phyloP scores from a whole-genome alignment of 768 basidiomycete species.

The Xerocomus brunneocitrinus region DNA sequence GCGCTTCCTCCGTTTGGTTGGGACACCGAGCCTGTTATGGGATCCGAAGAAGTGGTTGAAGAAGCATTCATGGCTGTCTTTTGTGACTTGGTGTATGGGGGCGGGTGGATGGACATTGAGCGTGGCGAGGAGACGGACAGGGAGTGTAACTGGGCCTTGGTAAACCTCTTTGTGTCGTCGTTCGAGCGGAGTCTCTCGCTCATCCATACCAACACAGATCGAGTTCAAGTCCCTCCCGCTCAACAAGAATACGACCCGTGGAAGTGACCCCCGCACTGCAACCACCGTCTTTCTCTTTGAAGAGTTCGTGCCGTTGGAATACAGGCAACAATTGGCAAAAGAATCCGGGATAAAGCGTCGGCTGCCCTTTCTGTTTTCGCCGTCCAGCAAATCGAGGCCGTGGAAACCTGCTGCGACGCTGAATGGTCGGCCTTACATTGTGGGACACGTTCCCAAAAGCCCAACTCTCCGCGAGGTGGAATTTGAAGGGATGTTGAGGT shows the following conservation, averaged over 20 bases:
- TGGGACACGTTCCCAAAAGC: slow-evolving; percentile 53
- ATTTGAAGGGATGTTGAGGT: slow-evolving; percentile 71
- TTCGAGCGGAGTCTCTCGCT: background rate
- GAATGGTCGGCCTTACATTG: slow-evolving; percentile 71
- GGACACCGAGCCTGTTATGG: slow-evolving; percentile 84
- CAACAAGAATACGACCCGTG: slow-evolving; percentile 14
- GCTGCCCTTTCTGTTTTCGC: slow-evolving; percentile 64
- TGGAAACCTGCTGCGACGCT: slow-evolving; percentile 84
- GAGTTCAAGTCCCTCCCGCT: slow-evolving; percentile 80
- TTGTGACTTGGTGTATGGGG: slow-evolving; percentile 75
- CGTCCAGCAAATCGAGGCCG: slow-evolving; percentile 42
- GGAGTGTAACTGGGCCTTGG: slow-evolving; percentile 91
- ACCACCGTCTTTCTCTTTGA: slow-evolving; percentile 80
- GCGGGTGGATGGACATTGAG: slow-evolving; percentile 81
- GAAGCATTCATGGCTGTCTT: slow-evolving; percentile 88
- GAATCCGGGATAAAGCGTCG: slow-evolving; percentile 52
- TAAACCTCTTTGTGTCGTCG: slow-evolving; percentile 35
- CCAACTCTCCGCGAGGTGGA: slow-evolving; percentile 62
- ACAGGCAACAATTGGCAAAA: slow-evolving; percentile 66
- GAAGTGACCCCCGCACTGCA: slow-evolving; percentile 65
- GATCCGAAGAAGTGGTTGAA: slow-evolving; percentile 78
- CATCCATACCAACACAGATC: slow-evolving; percentile 48
- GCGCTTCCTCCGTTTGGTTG: slow-evolving; percentile 82
- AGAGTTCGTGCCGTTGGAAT: slow-evolving; percentile 89
- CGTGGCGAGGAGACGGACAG: slow-evolving; percentile 66